Base-by-base conservation (phyloP, 2,329 filamentous ascomycete genomes). In the Botrytis porri region DNA sequence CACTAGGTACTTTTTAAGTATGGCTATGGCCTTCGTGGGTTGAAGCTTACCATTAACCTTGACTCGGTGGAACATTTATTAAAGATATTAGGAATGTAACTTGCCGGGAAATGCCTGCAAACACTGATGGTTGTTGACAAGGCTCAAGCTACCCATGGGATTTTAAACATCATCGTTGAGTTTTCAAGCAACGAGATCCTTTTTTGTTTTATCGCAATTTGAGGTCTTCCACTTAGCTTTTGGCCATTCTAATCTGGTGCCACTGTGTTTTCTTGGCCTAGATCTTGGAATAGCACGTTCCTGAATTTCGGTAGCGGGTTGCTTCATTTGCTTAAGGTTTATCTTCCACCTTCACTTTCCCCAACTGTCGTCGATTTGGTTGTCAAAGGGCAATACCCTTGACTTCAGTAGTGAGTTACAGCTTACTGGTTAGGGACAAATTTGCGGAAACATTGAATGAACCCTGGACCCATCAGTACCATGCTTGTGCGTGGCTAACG, bases 281-380 rank as follows among this genome's bases (percentile, higher is more conserved):
- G 48, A 41, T 57, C 39, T 51, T 20, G 37, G n/a, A 57, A 57
- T 20, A 62, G 16, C 20, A 67, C n/a, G 25, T 43, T 41, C 65
- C 37, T 25, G 18, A 37, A 57, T 57, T 57, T 14, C 16, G 51
- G 51, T 29, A 48, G 20, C 32, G 41, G 29, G 41, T 35, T 32
- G 20, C 43, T 37, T 57, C 65, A 67, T 22, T 67, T 65, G 20
- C 20, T 48, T 67, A 67, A 67, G 51, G 35, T 43, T 57, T 57
- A 35, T n/a, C 4, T 35, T 29, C 65, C 32, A 4, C 18, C 22
- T 57, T 67, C 12, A 54, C n/a, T 57, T 32, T 32, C 65, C 25
- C 45, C 25, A 41, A 41, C 25, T 12, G 37, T 67, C 45, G 35
- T 57, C 25, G n/a, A 54, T 39, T 54, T 57, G 35, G 25, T 37